Percentiles rank a stretch among this genome's conserved stretches.
phyloP scores from a whole-genome alignment of 2,329 filamentous ascomycete species.

The Fusarium tuaranense region DNA sequence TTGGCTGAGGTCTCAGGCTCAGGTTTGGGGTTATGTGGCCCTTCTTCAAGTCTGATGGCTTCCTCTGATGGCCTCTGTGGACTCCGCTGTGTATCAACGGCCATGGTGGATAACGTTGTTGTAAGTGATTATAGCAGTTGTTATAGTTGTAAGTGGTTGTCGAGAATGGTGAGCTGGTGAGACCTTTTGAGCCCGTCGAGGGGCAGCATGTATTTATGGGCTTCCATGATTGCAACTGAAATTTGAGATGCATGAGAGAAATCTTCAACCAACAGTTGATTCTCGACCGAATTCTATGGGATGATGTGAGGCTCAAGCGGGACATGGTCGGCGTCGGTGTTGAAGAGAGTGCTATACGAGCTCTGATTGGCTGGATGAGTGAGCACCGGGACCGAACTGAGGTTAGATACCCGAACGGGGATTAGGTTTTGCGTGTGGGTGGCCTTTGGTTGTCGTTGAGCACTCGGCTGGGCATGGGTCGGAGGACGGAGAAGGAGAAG shows the following conservation, averaged over 20 bases:
- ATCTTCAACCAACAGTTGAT: neutral
- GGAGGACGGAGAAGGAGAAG: neutral
- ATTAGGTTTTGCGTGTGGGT: neutral
- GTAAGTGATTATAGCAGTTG: neutral
- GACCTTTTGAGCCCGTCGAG: neutral
- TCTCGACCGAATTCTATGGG: neutral
- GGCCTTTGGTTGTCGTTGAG: neutral
- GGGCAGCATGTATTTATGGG: neutral
- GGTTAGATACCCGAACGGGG: neutral
- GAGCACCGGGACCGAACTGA: constrained; percentile 9
- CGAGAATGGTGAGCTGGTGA: neutral
- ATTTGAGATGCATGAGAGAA: neutral
- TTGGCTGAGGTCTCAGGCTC: neutral
- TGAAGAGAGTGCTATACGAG: constrained; percentile 1
- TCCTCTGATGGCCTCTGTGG: neutral
- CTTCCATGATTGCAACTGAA: neutral
- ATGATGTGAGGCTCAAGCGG: neutral
- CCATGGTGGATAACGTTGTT: neutral
- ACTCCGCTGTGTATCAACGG: neutral
- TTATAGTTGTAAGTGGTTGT: neutral
- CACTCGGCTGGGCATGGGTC: neutral
- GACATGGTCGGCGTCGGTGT: neutral
- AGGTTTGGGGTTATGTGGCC: neutral
- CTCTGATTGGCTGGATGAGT: constrained; percentile 4
- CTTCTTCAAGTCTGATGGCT: neutral